Conservation (phyloP, 2,329 filamentous ascomycete genomes). For the Cadophora gregata region DNA sequence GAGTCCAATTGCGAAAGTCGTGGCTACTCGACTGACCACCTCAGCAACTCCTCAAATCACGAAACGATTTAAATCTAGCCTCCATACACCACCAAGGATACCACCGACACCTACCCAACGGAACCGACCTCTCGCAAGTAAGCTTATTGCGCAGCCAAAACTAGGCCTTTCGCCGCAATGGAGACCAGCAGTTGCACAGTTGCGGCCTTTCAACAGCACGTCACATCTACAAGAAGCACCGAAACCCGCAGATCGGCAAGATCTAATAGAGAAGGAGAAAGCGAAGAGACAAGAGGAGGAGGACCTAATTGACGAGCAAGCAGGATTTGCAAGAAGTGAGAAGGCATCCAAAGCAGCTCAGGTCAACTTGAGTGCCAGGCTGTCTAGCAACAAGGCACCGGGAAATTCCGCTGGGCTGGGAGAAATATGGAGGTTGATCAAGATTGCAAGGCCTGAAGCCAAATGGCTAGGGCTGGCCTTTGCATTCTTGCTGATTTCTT, state of each 20-base stretch:
- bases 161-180: slow-evolving; percentile 37
- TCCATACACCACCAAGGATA: slow-evolving; percentile 26
- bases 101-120: slow-evolving; percentile 23
- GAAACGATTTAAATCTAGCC: slow-evolving; percentile 31
- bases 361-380: slow-evolving; percentile 84
- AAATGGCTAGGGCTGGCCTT: slow-evolving; percentile 81
- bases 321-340: slow-evolving; percentile 75
- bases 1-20: slow-evolving; percentile 16
- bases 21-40: slow-evolving; percentile 24
- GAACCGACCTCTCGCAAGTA: slow-evolving; percentile 25
- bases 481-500: slow-evolving; percentile 84
- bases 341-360: slow-evolving; percentile 86
- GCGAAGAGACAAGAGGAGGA: slow-evolving; percentile 51
- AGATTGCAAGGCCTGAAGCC: slow-evolving; percentile 85
- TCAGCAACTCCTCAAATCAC: slow-evolving; percentile 15
- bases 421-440: slow-evolving; percentile 87
- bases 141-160: slow-evolving; percentile 28
- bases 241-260: slow-evolving; percentile 39
- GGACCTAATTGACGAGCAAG: slow-evolving; percentile 54
- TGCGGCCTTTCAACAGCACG: slow-evolving; percentile 41
- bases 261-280: slow-evolving; percentile 46
- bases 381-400: slow-evolving; percentile 75
- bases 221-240: slow-evolving; percentile 33
- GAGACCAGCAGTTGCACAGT: slow-evolving; percentile 40
- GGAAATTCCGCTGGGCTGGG: slow-evolving; percentile 64